These are phyloP conservation scores for Zygosaccharomyces bisporus DNA, from an alignment of 805 yeast species.

Conservation along the genomic window DNA sequence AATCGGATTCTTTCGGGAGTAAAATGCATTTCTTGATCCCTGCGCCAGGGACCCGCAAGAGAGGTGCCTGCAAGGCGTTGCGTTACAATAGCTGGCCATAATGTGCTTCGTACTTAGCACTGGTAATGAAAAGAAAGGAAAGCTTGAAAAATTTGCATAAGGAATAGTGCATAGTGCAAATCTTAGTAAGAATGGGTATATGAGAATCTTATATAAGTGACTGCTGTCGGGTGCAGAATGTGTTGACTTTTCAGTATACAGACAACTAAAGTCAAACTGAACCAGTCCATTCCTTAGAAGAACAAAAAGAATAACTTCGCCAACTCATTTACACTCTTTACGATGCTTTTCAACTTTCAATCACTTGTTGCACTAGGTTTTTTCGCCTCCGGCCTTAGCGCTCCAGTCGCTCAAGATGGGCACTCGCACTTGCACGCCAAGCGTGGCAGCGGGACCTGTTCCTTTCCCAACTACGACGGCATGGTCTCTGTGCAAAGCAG, in stretches of 20 bases:
- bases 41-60: neutral
- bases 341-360: slow-evolving; percentile 12
- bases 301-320: neutral
- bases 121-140: neutral
- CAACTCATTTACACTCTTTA: slow-evolving; percentile 9
- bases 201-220: slow-evolving; percentile 2
- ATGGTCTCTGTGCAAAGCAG: slow-evolving; percentile 63
- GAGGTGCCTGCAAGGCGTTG: neutral
- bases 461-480: slow-evolving; percentile 64
- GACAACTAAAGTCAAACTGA: neutral
- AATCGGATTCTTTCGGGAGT: neutral
- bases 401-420: slow-evolving; percentile 22
- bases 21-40: neutral
- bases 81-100: neutral
- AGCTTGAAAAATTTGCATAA: neutral
- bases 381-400: slow-evolving; percentile 9
- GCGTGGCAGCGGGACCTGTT: slow-evolving; percentile 48
- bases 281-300: slow-evolving; percentile 5
- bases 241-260: neutral
- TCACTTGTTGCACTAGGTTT: slow-evolving; percentile 12
- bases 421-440: slow-evolving; percentile 26
- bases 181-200: neutral
- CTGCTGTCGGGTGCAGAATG: too few species aligned
- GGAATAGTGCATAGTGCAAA: neutral
- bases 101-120: neutral